Conservation (phyloP, 352 stramenopile species). For the Plasmopara muralis region DNA sequence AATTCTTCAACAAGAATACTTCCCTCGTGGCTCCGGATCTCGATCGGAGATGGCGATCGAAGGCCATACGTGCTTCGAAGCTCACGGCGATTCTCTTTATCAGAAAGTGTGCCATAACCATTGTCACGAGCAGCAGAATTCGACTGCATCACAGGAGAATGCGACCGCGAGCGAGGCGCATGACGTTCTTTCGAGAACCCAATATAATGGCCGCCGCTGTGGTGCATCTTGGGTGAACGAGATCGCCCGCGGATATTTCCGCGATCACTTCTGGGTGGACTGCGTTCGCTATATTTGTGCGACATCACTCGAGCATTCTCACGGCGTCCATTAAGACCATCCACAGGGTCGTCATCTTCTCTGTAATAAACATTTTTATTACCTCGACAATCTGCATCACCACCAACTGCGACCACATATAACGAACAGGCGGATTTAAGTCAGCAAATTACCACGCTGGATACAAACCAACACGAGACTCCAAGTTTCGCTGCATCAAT, state of each 20-base stretch:
- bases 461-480: slow-evolving; percentile 13
- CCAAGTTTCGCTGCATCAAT: slow-evolving; percentile 11
- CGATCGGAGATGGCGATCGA: slow-evolving; percentile 16
- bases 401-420: slow-evolving; percentile 23
- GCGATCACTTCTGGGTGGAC: slow-evolving; percentile 20
- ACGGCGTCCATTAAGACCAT: slow-evolving; percentile 14
- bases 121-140: slow-evolving; percentile 14
- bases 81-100: slow-evolving; percentile 28
- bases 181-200: slow-evolving; percentile 15
- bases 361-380: slow-evolving; percentile 21
- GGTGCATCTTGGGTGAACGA: slow-evolving; percentile 22
- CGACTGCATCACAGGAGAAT: slow-evolving; percentile 20
- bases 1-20: slow-evolving; percentile 19
- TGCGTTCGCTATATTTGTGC: slow-evolving; percentile 24
- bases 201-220: slow-evolving; percentile 7
- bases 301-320: slow-evolving; percentile 18
- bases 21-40: slow-evolving; percentile 17
- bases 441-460: slow-evolving; percentile 19
- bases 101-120: slow-evolving; percentile 16
- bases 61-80: slow-evolving; percentile 18
- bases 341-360: slow-evolving; percentile 17
- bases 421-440: slow-evolving; percentile 13
- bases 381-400: slow-evolving; percentile 19
- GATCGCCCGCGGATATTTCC: slow-evolving; percentile 22
- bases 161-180: slow-evolving; percentile 23